Conservation (phyloP, 192 early-diverging fungal species). For the Mortierella antarctica region DNA sequence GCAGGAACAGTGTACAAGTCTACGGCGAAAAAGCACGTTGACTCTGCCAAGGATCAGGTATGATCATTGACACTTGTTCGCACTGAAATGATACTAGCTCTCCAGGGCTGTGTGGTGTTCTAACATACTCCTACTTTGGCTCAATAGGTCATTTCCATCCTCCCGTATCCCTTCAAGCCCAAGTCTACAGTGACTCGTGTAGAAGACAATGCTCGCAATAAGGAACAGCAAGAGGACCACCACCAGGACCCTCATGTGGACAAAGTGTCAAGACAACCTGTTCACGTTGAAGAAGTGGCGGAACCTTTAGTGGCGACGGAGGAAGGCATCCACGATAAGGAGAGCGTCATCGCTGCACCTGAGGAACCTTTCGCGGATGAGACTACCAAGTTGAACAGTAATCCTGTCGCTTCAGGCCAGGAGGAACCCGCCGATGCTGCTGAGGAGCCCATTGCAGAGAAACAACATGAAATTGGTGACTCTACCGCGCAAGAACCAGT, state of each 20-base stretch:
- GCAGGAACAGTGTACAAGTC: constrained; percentile 29
- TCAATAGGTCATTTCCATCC: constrained; percentile 31
- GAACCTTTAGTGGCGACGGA: not conserved
- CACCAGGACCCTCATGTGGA: constrained; percentile 1
- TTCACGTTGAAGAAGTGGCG: constrained; percentile 10
- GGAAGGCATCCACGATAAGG: not conserved
- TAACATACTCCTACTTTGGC: not conserved
- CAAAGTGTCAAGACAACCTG: constrained; percentile 19
- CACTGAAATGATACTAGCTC: no score
- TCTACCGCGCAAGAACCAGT: constrained; percentile 5
- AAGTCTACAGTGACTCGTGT: not conserved
- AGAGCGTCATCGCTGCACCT: no score
- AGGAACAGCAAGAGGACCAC: not conserved
- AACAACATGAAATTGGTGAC: not conserved
- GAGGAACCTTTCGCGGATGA: no score
- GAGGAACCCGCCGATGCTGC: constrained; percentile 2
- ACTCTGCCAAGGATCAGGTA: constrained; percentile 44
- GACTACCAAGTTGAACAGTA: no score
- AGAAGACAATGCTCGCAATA: not conserved
- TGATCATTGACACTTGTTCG: not conserved
- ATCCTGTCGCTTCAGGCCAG: no score
- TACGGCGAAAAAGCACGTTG: constrained; percentile 48
- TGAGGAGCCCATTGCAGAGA: constrained; percentile 4
- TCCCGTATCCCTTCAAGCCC: constrained; percentile 42
- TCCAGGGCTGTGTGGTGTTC: not conserved